phyloP scores from a whole-genome alignment of 2,329 filamentous ascomycete genomes.

The Fonsecaea pugnacius region DNA sequence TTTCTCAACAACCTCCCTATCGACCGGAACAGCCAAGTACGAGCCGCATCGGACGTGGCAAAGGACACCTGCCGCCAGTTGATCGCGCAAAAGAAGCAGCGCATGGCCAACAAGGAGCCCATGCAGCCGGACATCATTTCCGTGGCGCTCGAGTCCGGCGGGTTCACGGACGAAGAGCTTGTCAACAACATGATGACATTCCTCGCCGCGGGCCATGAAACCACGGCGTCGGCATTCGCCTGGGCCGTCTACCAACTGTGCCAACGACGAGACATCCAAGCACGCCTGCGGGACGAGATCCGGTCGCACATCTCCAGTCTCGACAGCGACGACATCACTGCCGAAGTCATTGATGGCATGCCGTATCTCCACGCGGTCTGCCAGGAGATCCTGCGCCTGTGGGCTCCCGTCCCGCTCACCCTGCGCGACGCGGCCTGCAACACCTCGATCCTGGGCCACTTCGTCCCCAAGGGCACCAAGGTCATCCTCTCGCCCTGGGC shows the following conservation, averaged over 20 bases:
- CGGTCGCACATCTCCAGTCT: conserved; percentile 39
- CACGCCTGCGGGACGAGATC: conserved; percentile 38
- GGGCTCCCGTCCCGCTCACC: conserved; percentile 72
- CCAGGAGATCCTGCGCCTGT: conserved; percentile 75
- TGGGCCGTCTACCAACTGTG: conserved; percentile 41
- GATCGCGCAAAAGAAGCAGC: conserved; percentile 70
- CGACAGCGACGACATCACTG: conserved; percentile 37
- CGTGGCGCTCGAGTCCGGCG: conserved; percentile 75
- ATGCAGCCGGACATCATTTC: conserved; percentile 75
- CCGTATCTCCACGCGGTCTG: conserved; percentile 81
- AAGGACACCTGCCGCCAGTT: conserved; percentile 69
- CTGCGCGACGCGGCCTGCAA: conserved; percentile 67
- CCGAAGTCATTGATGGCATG: conserved; percentile 67
- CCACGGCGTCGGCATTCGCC: conserved; percentile 39
- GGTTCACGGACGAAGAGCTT: conserved; percentile 77
- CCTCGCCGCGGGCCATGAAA: conserved; percentile 66
- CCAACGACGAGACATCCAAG: conserved; percentile 39
- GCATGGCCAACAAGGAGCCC: conserved; percentile 54
- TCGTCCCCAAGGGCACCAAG: conserved; percentile 71
- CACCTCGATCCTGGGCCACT: conserved; percentile 67
- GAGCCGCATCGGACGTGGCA: conserved; percentile 61
- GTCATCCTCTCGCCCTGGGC: conserved; percentile 69
- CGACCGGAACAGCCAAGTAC: conserved; percentile 69
- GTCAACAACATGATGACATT: conserved; percentile 91
- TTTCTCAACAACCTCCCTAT: conserved; percentile 69